Base-by-base conservation (phyloP, 305 asterid species). In the Fraxinus nigra region DNA sequence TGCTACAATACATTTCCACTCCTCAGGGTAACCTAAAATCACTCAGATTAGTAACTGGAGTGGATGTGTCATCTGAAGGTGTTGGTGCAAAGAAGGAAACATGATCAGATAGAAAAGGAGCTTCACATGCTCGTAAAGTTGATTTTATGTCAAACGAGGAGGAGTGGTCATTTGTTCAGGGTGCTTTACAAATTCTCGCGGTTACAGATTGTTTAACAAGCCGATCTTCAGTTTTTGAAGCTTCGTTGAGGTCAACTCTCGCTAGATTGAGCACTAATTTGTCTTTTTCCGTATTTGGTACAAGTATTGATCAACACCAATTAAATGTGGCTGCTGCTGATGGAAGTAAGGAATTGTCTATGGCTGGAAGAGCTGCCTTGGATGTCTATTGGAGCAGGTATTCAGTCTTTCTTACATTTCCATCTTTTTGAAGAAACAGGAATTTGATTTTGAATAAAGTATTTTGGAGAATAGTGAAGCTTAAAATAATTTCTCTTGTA, bases 331-430 rank as follows among this genome's bases (percentile, higher is more conserved):
- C 86, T 81, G 87, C 82, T 28, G 88, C 87, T 84, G 93, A 90
- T 81, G 94, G 90, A 86, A 90, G 72, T 89, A 92, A 89, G 80
- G 96, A 91, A 65, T 85, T 87, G 26, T 87, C 97, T 79, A 84
- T 89, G 63, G 95, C 94, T 84, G 98, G 97, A 83, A 92, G 92
- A 84, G 98, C 97, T 81, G 93, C 95, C 61, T 87, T 94, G 89
- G 98, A 94, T 86, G 92, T 93, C 95, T 97, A 75, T 85, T 97
- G 80, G 98, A 94, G 89, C 99, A 97, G 99, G 99, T 94, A 91
- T 26, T 72, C 59, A 37, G 32, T 48, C 24, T 28, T 75, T 70
- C 51, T 69, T 30, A 30, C 48, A 33, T 10, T 72, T 26, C 81
- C 82, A 78, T 77, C 85, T 34, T 33, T 33, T 59, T 69, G 48